phyloP scores from a whole-genome alignment of 352 stramenopile genomes.

The Globisporangium heterothallicum region DNA sequence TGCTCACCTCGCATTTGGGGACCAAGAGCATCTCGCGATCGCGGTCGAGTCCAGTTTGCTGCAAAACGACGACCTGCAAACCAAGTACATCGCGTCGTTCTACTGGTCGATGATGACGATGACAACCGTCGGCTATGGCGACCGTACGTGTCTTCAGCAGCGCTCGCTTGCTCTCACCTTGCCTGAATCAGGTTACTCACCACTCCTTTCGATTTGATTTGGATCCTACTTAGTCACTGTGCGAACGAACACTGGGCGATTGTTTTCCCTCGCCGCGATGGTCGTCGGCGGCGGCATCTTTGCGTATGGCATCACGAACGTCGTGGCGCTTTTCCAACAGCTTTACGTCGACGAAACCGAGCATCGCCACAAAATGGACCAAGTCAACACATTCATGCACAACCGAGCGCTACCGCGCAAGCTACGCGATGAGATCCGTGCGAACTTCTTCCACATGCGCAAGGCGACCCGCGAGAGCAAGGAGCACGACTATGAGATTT shows the following conservation, averaged over 20 bases:
- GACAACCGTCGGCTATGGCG: conserved; percentile 73
- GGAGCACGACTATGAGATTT: conserved; percentile 48
- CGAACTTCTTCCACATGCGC: conserved; percentile 73
- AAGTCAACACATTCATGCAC: conserved; percentile 77
- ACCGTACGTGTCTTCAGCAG: conserved; percentile 35
- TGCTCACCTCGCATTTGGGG: conserved; percentile 58
- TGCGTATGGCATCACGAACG: conserved; percentile 81
- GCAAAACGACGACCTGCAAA: conserved; percentile 43
- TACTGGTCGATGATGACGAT: conserved; percentile 88
- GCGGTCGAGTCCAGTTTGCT: conserved; percentile 36
- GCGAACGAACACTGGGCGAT: conserved; percentile 49
- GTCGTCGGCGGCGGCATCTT: conserved; percentile 74
- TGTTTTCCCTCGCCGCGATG: conserved; percentile 76
- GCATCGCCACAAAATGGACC: conserved; percentile 71
- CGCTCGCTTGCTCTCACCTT: too few species aligned
- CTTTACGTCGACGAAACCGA: conserved; percentile 63
- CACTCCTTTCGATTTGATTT: background rate
- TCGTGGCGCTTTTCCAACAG: conserved; percentile 72
- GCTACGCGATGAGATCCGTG: conserved; percentile 69
- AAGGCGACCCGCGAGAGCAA: conserved; percentile 75
- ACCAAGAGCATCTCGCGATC: conserved; percentile 39
- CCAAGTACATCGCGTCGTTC: conserved; percentile 73
- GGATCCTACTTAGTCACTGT: conserved; percentile 57
- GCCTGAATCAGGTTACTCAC: too few species aligned
- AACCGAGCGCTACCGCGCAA: conserved; percentile 46